phyloP scores from a whole-genome alignment of 1,284 basidiomycete genomes.

The Rhodotorula sp. region DNA sequence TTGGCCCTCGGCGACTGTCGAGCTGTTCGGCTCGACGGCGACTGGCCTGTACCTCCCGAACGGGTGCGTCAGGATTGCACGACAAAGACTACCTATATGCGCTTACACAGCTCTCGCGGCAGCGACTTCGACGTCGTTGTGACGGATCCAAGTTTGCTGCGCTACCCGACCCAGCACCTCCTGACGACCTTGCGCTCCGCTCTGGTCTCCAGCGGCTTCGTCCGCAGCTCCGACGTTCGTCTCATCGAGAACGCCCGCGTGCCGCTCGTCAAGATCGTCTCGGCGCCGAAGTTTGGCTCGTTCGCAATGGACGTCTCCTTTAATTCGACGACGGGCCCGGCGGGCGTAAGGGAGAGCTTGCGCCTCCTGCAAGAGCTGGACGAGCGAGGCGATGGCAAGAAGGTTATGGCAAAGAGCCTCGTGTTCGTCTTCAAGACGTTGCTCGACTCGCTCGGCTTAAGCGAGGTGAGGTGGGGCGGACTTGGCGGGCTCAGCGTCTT shows the following conservation, averaged over 20 bases:
- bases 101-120: neutral
- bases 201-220: neutral
- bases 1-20: slow-evolving; percentile 2
- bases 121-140: slow-evolving; percentile 27
- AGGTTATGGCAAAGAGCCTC: neutral
- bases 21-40: slow-evolving; percentile 10
- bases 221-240: neutral
- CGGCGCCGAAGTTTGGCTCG: neutral
- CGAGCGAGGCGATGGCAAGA: neutral
- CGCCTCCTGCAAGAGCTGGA: slow-evolving; percentile 2
- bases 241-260: slow-evolving; percentile 5
- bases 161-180: neutral
- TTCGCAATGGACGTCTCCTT: slow-evolving; percentile 21
- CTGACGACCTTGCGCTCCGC: neutral
- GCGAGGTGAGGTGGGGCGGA: slow-evolving; percentile 4
- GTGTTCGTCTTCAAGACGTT: slow-evolving; percentile 9
- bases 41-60: slow-evolving; percentile 20
- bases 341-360: slow-evolving; percentile 10
- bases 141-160: neutral
- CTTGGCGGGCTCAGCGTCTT: slow-evolving; percentile 15
- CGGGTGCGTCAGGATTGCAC: neutral
- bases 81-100: no score
- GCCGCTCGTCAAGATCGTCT: slow-evolving; percentile 16
- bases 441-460: neutral
- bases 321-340: slow-evolving; percentile 8